These are phyloP conservation scores for Cladorrhinum sp. DNA, from an alignment of 2,329 filamentous ascomycete species.

Conservation along the genomic window DNA sequence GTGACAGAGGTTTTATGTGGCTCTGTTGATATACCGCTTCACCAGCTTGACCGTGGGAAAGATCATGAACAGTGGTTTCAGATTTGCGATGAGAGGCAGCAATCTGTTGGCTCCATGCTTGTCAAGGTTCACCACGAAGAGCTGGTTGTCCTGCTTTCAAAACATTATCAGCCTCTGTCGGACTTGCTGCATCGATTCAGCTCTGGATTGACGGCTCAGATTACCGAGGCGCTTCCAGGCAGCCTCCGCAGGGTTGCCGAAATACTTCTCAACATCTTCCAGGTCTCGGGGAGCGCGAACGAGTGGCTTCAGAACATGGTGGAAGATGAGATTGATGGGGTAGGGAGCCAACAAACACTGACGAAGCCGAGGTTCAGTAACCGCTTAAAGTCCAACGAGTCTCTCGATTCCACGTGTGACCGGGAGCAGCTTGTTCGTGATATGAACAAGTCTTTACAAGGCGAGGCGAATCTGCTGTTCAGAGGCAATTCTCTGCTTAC, in stretches of 20 bases:
- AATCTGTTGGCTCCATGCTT: slow-evolving; percentile 77
- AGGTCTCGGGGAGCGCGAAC: slow-evolving; percentile 77
- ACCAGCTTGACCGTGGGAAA: slow-evolving; percentile 72
- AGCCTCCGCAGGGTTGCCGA: slow-evolving; percentile 80
- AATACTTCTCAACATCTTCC: slow-evolving; percentile 88
- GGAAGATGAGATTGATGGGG: slow-evolving; percentile 95
- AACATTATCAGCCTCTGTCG: slow-evolving; percentile 80
- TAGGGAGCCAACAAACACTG: slow-evolving; percentile 74
- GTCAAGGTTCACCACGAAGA: slow-evolving; percentile 83
- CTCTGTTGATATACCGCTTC: slow-evolving; percentile 76
- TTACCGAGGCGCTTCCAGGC: slow-evolving; percentile 73
- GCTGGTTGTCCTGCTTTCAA: slow-evolving; percentile 79
- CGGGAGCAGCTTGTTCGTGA: slow-evolving; percentile 71
- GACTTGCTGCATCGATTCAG: slow-evolving; percentile 82
- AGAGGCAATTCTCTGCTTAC: slow-evolving; percentile 92
- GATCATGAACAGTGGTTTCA: slow-evolving; percentile 88
- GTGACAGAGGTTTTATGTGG: slow-evolving; percentile 58
- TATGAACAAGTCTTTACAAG: slow-evolving; percentile 72
- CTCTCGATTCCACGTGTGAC: slow-evolving; percentile 59
- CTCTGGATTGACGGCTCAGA: slow-evolving; percentile 78
- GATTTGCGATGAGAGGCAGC: slow-evolving; percentile 71
- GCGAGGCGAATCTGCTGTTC: slow-evolving; percentile 92
- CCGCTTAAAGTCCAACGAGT: slow-evolving; percentile 69
- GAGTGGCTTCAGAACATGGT: slow-evolving; percentile 93
- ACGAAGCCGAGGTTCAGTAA: slow-evolving; percentile 71